Evolutionary conservation across 106 monocot genomes (phyloP), one percentile per base, ranked within the genome.

Genomic region (Dioscorea zingiberensis): DNA sequence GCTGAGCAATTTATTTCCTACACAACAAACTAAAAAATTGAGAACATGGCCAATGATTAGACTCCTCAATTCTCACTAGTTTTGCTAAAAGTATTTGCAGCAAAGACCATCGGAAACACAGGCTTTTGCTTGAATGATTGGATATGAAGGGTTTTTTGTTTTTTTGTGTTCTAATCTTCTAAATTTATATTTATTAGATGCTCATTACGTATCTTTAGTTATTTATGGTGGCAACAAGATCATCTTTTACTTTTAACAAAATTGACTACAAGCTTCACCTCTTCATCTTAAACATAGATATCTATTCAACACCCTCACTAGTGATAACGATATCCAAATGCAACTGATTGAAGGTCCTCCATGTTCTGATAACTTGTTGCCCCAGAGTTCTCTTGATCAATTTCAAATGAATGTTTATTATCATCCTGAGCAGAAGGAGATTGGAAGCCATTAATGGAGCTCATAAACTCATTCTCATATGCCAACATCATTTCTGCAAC

Each of bases 301-400:
- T 24, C 8, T 19, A 4, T 15, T 19, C 51, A 51, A 23, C 23
- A 56, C 56, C 56, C 21, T 73, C 48, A 78, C 58, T 72, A 64
- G 47, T 48, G 62, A 29, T 73, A 65, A 28, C 78, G 72, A 65
- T 79, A 79, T n/a, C 72, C 78, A 59, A 75, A 78, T 14, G 78
- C 73, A 21, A 78, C 58, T 25, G 80, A 77, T 58, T 75, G 81
- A 63, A 84, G 77, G 26, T 83, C 77, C 21, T 77, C 80, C 77
- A 85, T 70, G 38, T 84, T 75, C 48, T 70, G 78, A 57, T 69
- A 59, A 66, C 48, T 51, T 15, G 38, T 54, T 62, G 38, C 10
- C 38, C 38, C 38, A 44, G 64, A 63, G 21, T 48, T 47, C 26
- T 70, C 80, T 15, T 38, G 38, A 38, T 68, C 71, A 21, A 45